phyloP scores from a whole-genome alignment of 148 eudicot genomes.

The Vaccinium darrowii region DNA sequence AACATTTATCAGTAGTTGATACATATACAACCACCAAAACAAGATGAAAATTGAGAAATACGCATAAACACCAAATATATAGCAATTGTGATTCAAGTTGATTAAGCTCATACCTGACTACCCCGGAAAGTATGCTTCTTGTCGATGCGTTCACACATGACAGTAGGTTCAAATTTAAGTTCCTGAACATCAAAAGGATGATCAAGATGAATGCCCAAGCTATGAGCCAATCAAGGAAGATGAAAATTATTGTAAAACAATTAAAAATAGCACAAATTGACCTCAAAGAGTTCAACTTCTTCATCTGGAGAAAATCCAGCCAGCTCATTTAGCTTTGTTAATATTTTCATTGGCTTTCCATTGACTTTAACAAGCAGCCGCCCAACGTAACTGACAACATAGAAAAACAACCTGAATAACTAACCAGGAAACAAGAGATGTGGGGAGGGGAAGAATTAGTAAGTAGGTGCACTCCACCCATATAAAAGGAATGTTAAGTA shows the following conservation, averaged over 20 bases:
- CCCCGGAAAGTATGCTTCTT: conserved; percentile 52
- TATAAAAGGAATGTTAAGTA: conserved; percentile 18
- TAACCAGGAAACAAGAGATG: neutral
- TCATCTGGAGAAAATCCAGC: conserved; percentile 84
- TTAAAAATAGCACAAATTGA: conserved; percentile 22
- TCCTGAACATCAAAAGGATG: conserved; percentile 47
- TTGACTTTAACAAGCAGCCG: conserved; percentile 67
- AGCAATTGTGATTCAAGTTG: neutral
- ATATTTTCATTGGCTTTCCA: conserved; percentile 68
- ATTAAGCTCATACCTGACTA: conserved; percentile 57
- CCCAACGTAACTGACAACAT: conserved; percentile 68
- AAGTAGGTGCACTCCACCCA: neutral
- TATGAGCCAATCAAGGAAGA: neutral
- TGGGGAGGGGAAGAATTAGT: neutral
- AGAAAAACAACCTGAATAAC: conserved; percentile 1
- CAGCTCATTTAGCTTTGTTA: conserved; percentile 70
- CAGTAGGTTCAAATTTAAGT: conserved; percentile 85
- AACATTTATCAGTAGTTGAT: neutral
- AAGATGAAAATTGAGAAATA: neutral
- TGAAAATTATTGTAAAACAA: neutral
- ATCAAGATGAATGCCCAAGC: neutral
- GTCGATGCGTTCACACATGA: conserved; percentile 90
- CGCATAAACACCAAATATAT: neutral
- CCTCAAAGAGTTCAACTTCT: conserved; percentile 91
- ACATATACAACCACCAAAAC: neutral